Evolutionary conservation across 352 stramenopile species (phyloP), one percentile per base, ranked within the genome.

Genomic region (Pythium rhizo-oryzae): DNA sequence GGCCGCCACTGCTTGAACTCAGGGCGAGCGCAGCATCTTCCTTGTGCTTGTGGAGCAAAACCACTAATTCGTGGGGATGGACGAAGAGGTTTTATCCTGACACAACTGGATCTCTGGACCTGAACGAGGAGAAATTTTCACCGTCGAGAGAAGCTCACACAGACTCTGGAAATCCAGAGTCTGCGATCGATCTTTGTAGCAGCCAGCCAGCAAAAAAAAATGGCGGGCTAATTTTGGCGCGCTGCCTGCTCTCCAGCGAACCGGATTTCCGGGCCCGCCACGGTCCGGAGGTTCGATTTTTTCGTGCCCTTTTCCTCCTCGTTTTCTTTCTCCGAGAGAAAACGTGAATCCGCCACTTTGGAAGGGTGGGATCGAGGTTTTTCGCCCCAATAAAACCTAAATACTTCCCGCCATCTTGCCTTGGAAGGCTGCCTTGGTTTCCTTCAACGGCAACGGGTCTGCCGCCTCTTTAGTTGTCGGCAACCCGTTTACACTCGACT

Each of bases 391-490:
- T 69, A 73, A 73, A 73, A 73, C 67, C 67, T 62, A 58, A 39
- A 43, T 28, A 41, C 64, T 67, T 73, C 67, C 67, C 67, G 67
- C 67, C 67, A 73, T 73, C 58, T 59, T 59, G 54, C n/a, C 33
- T 33, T 49, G 53, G 19, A 47, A 47, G 41, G 53, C 19, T 8
- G 54, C 37, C 64, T 55, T 70, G 46, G 65, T 65, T 71, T 71
- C 58, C 59, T 72, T 67, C 58, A 68, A 65, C 59, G 67, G 53
- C 67, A 65, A 68, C 67, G 54, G 59, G 59, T 68, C 67, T 65
- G 37, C 52, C 58, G 49, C 59, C 53, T 59, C 66, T 64, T 66
- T 63, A 18, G 23, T 8, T 4, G 25, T 39, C 18, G 52, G n/a
- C 55, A 52, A 16, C 2, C 25, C 23, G 23, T 15, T 21, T 25